These are phyloP conservation scores for Schrenkiella parvula DNA, from an alignment of 345 rosid genomes.

Conservation along the genomic window DNA sequence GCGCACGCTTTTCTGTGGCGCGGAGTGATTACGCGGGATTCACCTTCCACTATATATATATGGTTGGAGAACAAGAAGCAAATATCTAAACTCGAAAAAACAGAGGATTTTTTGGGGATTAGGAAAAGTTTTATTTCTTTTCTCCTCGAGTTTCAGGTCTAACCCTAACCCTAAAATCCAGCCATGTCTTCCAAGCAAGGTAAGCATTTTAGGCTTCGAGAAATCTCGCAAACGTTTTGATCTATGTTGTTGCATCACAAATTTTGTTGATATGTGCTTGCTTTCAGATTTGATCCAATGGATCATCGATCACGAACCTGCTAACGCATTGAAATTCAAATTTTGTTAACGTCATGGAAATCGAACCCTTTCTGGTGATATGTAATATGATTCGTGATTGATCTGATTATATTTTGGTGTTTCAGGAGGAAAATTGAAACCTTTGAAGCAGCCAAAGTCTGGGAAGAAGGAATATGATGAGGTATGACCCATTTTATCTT, in stretches of 20 bases:
- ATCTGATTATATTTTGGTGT: neutral
- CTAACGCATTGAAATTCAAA: neutral
- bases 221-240: neutral
- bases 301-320: neutral
- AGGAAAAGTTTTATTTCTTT: neutral
- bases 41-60: neutral
- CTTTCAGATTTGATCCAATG: neutral
- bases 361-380: neutral
- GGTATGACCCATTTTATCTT: slow-evolving; percentile 37
- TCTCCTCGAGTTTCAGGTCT: slow-evolving; percentile 28
- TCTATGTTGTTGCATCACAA: neutral
- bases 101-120: slow-evolving; percentile 1
- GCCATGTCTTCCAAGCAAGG: slow-evolving; percentile 69
- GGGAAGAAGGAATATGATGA: slow-evolving; percentile 77
- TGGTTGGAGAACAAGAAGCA: neutral
- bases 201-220: neutral
- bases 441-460: slow-evolving; percentile 70
- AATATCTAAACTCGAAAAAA: slow-evolving; percentile 14
- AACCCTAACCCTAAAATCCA: slow-evolving; percentile 22
- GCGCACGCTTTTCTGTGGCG: neutral
- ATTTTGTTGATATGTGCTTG: neutral
- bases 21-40: slow-evolving; percentile 1
- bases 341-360: neutral
- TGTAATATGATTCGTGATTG: neutral
- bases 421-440: slow-evolving; percentile 76